These are phyloP conservation scores for Phytophthora nicotianae DNA, from an alignment of 352 stramenopile genomes.

Conservation along the genomic window DNA sequence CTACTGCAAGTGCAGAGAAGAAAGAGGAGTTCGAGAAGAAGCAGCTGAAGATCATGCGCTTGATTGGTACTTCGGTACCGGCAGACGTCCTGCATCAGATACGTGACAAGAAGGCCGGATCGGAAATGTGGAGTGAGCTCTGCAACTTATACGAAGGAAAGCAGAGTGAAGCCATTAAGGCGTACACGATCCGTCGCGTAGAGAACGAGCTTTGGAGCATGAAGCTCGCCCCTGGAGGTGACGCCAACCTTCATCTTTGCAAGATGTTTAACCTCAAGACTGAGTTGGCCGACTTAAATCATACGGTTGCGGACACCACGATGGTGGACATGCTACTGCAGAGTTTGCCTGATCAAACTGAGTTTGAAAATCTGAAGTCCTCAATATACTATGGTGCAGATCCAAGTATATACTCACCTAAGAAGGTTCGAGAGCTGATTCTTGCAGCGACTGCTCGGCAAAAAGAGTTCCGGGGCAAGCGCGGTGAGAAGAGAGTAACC, in stretches of 20 bases:
- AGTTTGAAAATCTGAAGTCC: constrained; percentile 6
- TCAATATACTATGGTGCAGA: constrained; percentile 5
- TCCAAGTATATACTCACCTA: not conserved
- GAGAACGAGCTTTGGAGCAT: not conserved
- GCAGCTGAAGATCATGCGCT: not conserved
- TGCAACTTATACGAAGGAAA: constrained; percentile 8
- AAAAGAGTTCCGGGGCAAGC: not conserved
- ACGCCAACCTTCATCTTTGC: no score
- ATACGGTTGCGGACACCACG: not conserved
- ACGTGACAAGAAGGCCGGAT: constrained; percentile 17
- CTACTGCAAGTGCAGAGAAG: not conserved
- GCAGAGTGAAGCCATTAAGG: constrained; percentile 1
- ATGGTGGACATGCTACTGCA: constrained; percentile 13
- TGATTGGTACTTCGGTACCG: constrained; percentile 8
- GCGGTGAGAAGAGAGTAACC: not conserved
- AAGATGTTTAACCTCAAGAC: no score
- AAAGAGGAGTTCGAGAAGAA: not conserved
- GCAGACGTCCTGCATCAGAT: constrained; percentile 13
- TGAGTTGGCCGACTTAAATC: no score
- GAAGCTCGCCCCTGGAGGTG: not conserved
- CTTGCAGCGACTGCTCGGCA: no score
- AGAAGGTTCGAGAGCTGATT: no score
- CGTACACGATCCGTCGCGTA: constrained; percentile 9
- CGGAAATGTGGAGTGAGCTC: constrained; percentile 13
- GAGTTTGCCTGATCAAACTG: constrained; percentile 3